A percentile compares a stretch with the other conserved stretches of the same genome.
These are phyloP conservation scores for Beauveria sp. DNA, from an alignment of 2,329 filamentous ascomycete species.

Conservation along the genomic window DNA sequence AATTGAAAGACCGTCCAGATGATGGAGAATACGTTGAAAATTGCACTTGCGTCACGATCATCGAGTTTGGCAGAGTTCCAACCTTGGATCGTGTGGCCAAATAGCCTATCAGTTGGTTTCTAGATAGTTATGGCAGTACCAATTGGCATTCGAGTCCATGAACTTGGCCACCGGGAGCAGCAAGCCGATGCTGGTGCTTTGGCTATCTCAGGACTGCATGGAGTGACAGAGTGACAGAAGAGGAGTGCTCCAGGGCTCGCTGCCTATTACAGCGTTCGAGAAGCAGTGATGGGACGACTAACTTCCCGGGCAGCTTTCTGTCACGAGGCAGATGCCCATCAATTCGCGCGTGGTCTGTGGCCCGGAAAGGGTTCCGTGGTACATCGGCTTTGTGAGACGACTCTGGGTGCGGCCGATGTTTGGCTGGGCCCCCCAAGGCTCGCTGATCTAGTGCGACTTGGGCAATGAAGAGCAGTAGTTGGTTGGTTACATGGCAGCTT, in stretches of 20 bases:
- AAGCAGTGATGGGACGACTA: neutral
- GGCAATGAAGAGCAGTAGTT: no score
- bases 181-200: neutral
- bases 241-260: neutral
- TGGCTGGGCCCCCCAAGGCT: no score
- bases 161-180: neutral
- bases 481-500: neutral
- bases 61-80: no score
- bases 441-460: no score
- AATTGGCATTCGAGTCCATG: neutral
- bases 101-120: no score
- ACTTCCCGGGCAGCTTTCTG: neutral
- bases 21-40: no score
- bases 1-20: no score
- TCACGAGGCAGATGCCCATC: neutral
- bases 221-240: no score
- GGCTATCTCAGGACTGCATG: neutral
- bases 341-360: neutral
- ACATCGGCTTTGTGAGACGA: neutral
- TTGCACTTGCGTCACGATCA: no score
- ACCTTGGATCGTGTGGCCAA: no score
- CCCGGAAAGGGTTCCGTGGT: neutral
- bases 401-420: neutral
- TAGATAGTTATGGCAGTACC: neutral
- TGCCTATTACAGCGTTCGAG: neutral